A percentile compares a stretch with the other conserved stretches of the same genome.
phyloP scores from a whole-genome alignment of 2,329 filamentous ascomycete genomes.

The Phialemoniopsis sp. region DNA sequence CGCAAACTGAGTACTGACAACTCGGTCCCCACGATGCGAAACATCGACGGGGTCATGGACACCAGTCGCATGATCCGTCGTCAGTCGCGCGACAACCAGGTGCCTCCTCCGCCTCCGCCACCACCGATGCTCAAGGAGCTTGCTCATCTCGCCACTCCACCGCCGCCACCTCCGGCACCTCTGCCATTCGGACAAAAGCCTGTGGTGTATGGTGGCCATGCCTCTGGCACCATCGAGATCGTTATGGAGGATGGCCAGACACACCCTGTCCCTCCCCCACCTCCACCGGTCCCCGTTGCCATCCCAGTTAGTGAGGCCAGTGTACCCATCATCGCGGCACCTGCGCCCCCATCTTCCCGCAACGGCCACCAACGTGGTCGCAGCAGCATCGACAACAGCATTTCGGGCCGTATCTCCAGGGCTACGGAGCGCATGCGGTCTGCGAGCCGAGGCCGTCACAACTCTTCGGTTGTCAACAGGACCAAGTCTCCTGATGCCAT shows the following conservation, averaged over 20 bases:
- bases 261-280: constrained; percentile 7
- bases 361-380: constrained; percentile 52
- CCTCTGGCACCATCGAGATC: constrained; percentile 59
- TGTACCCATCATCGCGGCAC: constrained; percentile 40
- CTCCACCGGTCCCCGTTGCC: constrained; percentile 17
- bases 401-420: constrained; percentile 50
- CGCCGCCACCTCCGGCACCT: constrained; percentile 58
- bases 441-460: constrained; percentile 51
- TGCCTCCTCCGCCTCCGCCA: constrained; percentile 49
- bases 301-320: constrained; percentile 30
- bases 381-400: constrained; percentile 47
- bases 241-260: constrained; percentile 58
- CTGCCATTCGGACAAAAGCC: constrained; percentile 38
- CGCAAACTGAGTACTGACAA: constrained; percentile 28
- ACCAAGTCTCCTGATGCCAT: constrained; percentile 30
- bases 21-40: constrained; percentile 23
- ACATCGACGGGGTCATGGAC: constrained; percentile 42
- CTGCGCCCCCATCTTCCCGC: constrained; percentile 33
- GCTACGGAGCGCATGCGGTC: constrained; percentile 58
- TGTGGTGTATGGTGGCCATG: constrained; percentile 35
- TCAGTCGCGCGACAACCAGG: constrained; percentile 44
- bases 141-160: constrained; percentile 56
- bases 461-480: constrained; percentile 23
- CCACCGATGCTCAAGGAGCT: constrained; percentile 58
- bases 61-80: constrained; percentile 28